Percentiles rank a stretch among this genome's conserved stretches.
These are phyloP conservation scores for Aureobasidium uvarum DNA, from an alignment of 2,329 filamentous ascomycete genomes.

Conservation along the genomic window DNA sequence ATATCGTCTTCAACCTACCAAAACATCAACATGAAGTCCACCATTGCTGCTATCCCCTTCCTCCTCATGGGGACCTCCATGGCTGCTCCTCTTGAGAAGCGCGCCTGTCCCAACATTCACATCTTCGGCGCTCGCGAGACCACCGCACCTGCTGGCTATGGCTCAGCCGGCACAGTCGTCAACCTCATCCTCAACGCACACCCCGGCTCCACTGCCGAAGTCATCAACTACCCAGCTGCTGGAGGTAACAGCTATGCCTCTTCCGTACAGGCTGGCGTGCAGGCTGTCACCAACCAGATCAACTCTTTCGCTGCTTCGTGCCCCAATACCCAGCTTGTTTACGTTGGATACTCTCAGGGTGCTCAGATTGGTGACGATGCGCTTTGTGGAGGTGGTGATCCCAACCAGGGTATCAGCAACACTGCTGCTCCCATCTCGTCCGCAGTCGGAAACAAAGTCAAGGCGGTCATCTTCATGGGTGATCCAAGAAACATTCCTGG, in stretches of 20 bases:
- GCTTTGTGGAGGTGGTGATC: slow-evolving; percentile 57
- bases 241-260: slow-evolving; percentile 60
- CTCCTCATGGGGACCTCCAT: slow-evolving; percentile 31
- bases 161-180: slow-evolving; percentile 43
- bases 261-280: slow-evolving; percentile 58
- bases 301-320: slow-evolving; percentile 58
- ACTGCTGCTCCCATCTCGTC: slow-evolving; percentile 43
- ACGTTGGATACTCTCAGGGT: slow-evolving; percentile 65
- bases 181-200: slow-evolving; percentile 44
- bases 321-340: slow-evolving; percentile 57
- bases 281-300: slow-evolving; percentile 59
- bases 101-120: slow-evolving; percentile 46
- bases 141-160: slow-evolving; percentile 44
- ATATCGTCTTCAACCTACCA: background rate
- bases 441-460: slow-evolving; percentile 39
- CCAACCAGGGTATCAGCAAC: slow-evolving; percentile 48
- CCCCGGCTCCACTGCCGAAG: slow-evolving; percentile 43
- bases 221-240: slow-evolving; percentile 56
- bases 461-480: slow-evolving; percentile 34
- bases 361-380: slow-evolving; percentile 64
- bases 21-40: slow-evolving; percentile 11
- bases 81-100: slow-evolving; percentile 41
- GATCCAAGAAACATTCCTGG: slow-evolving; percentile 58
- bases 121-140: slow-evolving; percentile 49
- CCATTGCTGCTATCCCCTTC: slow-evolving; percentile 1